Conservation (phyloP, 176 grass and related monocot genomes). For the Miscanthus lutarioriparius region DNA sequence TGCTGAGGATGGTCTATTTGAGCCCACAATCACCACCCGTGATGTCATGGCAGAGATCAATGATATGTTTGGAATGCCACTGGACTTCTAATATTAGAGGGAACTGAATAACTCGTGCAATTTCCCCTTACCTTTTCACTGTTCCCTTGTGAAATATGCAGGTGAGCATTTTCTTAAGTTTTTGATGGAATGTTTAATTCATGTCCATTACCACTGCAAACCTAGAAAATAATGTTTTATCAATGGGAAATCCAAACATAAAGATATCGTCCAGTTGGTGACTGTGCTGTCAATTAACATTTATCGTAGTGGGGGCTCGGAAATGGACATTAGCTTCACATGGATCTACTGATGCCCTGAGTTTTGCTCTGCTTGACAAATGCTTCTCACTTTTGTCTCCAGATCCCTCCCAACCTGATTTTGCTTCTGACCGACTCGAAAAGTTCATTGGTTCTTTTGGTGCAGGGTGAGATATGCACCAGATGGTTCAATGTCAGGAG, state of each 20-base stretch:
- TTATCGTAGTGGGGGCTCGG: background rate
- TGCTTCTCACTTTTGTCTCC: background rate
- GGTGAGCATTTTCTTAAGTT: slow-evolving; percentile 10
- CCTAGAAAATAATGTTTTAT: background rate
- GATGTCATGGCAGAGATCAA: too few relatives aligned
- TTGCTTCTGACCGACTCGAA: background rate
- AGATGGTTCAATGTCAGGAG: background rate
- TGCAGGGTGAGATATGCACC: background rate
- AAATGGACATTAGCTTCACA: background rate
- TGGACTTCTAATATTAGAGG: background rate
- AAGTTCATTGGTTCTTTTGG: background rate
- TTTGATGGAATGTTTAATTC: background rate
- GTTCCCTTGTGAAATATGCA: too few relatives aligned
- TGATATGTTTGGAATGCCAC: too few relatives aligned
- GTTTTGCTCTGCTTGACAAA: background rate
- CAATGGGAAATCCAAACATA: background rate
- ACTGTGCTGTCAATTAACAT: background rate
- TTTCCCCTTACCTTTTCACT: too few relatives aligned
- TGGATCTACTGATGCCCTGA: background rate
- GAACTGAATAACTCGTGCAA: background rate
- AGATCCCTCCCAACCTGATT: background rate
- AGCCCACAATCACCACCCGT: too few relatives aligned
- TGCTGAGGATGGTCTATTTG: too few relatives aligned
- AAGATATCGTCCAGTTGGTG: background rate
- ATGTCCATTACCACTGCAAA: background rate